Conservation (phyloP, 148 eudicot species). For the Mesembryanthemum crystallinum region DNA sequence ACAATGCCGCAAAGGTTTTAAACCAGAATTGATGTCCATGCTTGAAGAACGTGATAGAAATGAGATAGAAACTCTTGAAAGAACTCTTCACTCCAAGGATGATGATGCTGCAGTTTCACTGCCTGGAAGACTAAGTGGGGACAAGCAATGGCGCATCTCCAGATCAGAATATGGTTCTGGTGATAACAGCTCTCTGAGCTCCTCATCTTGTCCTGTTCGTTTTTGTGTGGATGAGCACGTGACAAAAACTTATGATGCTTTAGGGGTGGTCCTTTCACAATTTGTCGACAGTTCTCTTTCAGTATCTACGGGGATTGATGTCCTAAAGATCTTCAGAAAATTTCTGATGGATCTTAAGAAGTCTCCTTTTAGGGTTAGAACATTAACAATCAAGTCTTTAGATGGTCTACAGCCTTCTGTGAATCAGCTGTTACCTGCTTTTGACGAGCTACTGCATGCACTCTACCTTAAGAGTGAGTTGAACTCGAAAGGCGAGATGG, state of each 20-base stretch:
- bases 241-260: slow-evolving; percentile 62
- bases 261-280: slow-evolving; percentile 44
- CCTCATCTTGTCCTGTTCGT: slow-evolving; percentile 79
- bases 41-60: slow-evolving; percentile 68
- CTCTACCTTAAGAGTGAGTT: slow-evolving; percentile 56
- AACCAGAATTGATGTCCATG: slow-evolving; percentile 37
- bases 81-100: slow-evolving; percentile 46
- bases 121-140: slow-evolving; percentile 94
- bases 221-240: slow-evolving; percentile 87
- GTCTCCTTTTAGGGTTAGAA: slow-evolving; percentile 65
- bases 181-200: slow-evolving; percentile 44
- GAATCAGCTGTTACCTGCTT: slow-evolving; percentile 46
- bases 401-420: slow-evolving; percentile 35
- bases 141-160: slow-evolving; percentile 83
- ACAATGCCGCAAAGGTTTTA: slow-evolving; percentile 53
- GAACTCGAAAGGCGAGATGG: slow-evolving; percentile 38
- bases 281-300: slow-evolving; percentile 46
- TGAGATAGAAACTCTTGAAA: slow-evolving; percentile 61
- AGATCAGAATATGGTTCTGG: slow-evolving; percentile 84
- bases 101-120: slow-evolving; percentile 60
- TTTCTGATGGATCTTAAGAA: slow-evolving; percentile 54
- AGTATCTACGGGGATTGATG: slow-evolving; percentile 41
- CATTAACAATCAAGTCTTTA: slow-evolving; percentile 40
- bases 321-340: slow-evolving; percentile 44
- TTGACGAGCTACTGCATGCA: slow-evolving; percentile 53